These are phyloP conservation scores for Rhododendron mucronatum DNA, from an alignment of 148 eudicot species.

Conservation along the genomic window DNA sequence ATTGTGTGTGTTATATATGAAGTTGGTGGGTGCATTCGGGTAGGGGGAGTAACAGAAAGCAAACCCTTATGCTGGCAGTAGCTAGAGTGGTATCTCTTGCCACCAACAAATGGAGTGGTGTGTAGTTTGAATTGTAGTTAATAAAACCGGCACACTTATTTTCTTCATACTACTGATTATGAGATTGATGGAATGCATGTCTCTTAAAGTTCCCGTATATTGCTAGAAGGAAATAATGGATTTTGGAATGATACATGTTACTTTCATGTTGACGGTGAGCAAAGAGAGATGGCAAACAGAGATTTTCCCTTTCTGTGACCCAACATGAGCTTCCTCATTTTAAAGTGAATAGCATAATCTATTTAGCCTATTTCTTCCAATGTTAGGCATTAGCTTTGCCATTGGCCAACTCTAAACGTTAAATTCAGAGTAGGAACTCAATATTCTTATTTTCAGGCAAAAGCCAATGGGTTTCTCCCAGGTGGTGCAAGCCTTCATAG, in stretches of 20 bases:
- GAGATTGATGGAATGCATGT: neutral
- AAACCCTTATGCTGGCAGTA: neutral
- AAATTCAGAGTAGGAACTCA: neutral
- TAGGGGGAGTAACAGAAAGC: neutral
- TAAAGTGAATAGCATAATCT: neutral
- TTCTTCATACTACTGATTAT: neutral
- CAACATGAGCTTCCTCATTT: neutral
- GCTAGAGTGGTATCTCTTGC: neutral
- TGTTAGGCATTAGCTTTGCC: neutral
- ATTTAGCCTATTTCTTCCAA: neutral
- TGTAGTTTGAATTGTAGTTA: neutral
- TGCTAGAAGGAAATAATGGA: neutral
- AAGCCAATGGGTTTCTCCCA: conserved; percentile 95
- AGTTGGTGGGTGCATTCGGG: conserved; percentile 1
- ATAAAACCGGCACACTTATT: neutral
- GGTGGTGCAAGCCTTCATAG: conserved; percentile 96
- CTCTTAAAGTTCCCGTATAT: neutral
- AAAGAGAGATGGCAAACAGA: neutral
- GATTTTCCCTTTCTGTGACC: neutral
- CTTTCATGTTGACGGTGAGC: neutral
- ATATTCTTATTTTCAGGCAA: conserved; percentile 54
- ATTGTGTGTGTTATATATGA: neutral
- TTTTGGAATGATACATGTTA: neutral
- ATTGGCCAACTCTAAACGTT: neutral
- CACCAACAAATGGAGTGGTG: neutral